Conservation (phyloP, 2,329 filamentous ascomycete genomes). For the Escovopsis weberi region DNA sequence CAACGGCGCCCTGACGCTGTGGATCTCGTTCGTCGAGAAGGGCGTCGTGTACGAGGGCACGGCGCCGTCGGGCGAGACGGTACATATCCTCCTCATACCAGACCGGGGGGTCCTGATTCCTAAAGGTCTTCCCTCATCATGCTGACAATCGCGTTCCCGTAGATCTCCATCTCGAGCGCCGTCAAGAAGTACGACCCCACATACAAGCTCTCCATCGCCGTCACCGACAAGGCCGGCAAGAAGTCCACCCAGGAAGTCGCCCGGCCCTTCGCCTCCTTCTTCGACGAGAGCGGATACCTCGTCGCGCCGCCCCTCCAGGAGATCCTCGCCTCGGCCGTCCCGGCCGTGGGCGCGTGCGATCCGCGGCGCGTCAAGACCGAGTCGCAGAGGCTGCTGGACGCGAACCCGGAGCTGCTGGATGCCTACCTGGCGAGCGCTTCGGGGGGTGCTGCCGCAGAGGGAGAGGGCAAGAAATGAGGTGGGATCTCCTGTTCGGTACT, state of each 20-base stretch:
- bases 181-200: slow-evolving; percentile 67
- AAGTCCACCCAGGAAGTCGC: slow-evolving; percentile 31
- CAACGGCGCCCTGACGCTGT: slow-evolving; percentile 65
- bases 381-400: slow-evolving; percentile 22
- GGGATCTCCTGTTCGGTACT: no score
- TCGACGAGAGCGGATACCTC: slow-evolving; percentile 58
- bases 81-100: slow-evolving; percentile 16
- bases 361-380: slow-evolving; percentile 35
- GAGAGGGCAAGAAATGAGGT: no score
- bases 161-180: slow-evolving; percentile 61
- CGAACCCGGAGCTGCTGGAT: slow-evolving; percentile 33
- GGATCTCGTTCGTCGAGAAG: slow-evolving; percentile 74
- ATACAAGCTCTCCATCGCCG: slow-evolving; percentile 60
- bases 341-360: slow-evolving; percentile 51
- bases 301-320: slow-evolving; percentile 64
- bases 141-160: not conserved
- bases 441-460: no score
- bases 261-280: slow-evolving; percentile 60
- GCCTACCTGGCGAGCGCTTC: slow-evolving; percentile 23
- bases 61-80: slow-evolving; percentile 50
- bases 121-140: no score
- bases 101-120: not conserved
- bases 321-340: slow-evolving; percentile 55
- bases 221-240: slow-evolving; percentile 26
- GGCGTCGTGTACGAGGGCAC: slow-evolving; percentile 67